Evolutionary conservation across 1,284 basidiomycete species (phyloP), one percentile per base, ranked within the genome.

Genomic region (Amylostereum areolatum): DNA sequence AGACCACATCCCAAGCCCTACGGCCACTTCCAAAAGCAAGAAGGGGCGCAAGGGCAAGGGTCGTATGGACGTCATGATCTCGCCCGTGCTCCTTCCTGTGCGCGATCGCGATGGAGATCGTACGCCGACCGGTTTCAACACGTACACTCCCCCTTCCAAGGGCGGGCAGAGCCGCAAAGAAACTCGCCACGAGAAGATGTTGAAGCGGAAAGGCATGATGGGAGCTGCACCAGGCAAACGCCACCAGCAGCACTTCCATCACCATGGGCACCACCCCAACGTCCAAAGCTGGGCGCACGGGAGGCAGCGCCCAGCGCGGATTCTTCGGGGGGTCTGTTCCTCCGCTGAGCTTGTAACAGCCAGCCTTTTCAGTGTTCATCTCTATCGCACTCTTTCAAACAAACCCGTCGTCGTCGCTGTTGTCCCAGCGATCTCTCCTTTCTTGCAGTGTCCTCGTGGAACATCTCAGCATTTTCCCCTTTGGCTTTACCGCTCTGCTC

Each of bases 241-340:
- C 44, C 67, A 70, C 43, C 64, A 62, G 52, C 62, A 60, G 57
- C 63, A 71, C 39, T 68, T 77, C 52, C 73, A 75, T 54, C 59
- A 66, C 35, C 78, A 80, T 53, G 71, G 76, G n/a, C 81, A 83
- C 58, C 81, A 84, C 60, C 83, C 85, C 18, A 89, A 89, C 59
- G 67, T n/a, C 69, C 59, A 89, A 85, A 68, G 70, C 70, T 18
- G 18, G 18, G 47, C 75, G 85, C 39, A 72, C 78, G 53, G 72
- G 76, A 39, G 71, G 73, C 51, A 75, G 81, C 46, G 65, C 73
- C 60, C 85, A 89, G 64, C 77, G 85, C 52, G 69, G 68, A 24
- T 75, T 70, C 54, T 73, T 74, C 53, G 66, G 65, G 33, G 70
- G 69, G 18, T 61, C 69, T 30, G 54, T 60, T 34, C 57, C 59